phyloP scores from a whole-genome alignment of 1,284 basidiomycete species.

The Athelia psychrophila region DNA sequence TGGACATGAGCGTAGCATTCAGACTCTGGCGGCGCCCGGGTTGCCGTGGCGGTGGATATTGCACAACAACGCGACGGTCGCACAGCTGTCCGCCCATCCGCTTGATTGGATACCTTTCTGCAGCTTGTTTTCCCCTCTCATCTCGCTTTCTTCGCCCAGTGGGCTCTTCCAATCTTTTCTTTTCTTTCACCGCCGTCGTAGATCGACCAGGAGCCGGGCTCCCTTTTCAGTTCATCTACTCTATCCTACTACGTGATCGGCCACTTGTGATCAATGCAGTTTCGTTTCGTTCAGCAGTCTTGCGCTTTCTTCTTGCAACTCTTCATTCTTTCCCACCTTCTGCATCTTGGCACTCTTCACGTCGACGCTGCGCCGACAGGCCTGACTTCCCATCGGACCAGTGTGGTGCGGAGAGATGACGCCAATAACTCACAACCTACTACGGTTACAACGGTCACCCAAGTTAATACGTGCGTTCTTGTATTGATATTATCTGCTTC shows the following conservation, averaged over 20 bases:
- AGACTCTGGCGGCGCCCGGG: no score
- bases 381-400: neutral
- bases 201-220: slow-evolving; percentile 52
- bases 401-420: neutral
- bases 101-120: slow-evolving; percentile 14
- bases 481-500: slow-evolving; percentile 1
- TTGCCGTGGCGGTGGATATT: no score
- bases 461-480: slow-evolving; percentile 31
- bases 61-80: no score
- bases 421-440: neutral
- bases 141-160: slow-evolving; percentile 40
- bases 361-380: slow-evolving; percentile 9
- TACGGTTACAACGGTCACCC: slow-evolving; percentile 26
- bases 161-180: slow-evolving; percentile 56
- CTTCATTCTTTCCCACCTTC: neutral
- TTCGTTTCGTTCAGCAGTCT: neutral
- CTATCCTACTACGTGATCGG: no score
- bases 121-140: slow-evolving; percentile 16
- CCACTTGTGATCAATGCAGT: neutral
- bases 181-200: slow-evolving; percentile 29
- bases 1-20: slow-evolving; percentile 91
- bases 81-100: no score
- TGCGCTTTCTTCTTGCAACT: slow-evolving; percentile 1
- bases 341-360: slow-evolving; percentile 1
- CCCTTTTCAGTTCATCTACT: slow-evolving; percentile 9